Base-by-base conservation (phyloP, 768 basidiomycete species). In the Tulasnella sp. region DNA sequence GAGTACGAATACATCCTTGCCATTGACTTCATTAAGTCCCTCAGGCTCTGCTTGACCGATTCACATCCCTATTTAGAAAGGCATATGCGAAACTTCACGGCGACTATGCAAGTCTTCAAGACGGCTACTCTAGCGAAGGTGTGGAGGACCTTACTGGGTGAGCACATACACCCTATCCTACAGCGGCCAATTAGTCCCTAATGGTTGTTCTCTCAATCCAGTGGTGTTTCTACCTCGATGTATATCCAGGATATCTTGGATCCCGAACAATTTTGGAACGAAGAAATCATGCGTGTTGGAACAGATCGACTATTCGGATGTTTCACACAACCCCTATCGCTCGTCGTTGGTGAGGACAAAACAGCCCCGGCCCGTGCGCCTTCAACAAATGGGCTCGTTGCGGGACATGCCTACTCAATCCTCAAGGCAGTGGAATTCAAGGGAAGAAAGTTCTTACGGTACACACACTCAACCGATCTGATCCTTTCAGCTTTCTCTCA, bases 71-170 rank as follows among this genome's bases (percentile, higher is more conserved):
- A 1, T 70, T 80, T n/a, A 80, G 80, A 65, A 81, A 81, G 63
- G 80, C 79, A 2, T 81, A 76, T 58, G 80, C 79, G 0, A 81
- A 81, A 61, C 65, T 79, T 2, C 78, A 81, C 22, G 52, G 52
- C 2, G 75, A 76, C 59, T 80, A 78, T 65, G 70, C 72, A 0
- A 71, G 74, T 1, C 63, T 80, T 34, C 59, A 65, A 24, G 71
- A 71, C 25, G 80, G 79, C 4, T 61, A 68, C 19, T 68, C 75
- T n/a, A 70, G 71, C 52, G 78, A 81, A 62, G 79, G 76, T 5
- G 73, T 80, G 17, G 80, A 81, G 66, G 80, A 81, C 64, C 65
- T 81, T 45, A 80, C 79, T 5, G 80, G 80, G 79, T 80, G 64
- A 10, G 69, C n/a, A 17, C 29, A 48, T 7, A 48, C 27, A 21